Conservation (phyloP, 164 flowering plant species). For the Nymphaea colorata region DNA sequence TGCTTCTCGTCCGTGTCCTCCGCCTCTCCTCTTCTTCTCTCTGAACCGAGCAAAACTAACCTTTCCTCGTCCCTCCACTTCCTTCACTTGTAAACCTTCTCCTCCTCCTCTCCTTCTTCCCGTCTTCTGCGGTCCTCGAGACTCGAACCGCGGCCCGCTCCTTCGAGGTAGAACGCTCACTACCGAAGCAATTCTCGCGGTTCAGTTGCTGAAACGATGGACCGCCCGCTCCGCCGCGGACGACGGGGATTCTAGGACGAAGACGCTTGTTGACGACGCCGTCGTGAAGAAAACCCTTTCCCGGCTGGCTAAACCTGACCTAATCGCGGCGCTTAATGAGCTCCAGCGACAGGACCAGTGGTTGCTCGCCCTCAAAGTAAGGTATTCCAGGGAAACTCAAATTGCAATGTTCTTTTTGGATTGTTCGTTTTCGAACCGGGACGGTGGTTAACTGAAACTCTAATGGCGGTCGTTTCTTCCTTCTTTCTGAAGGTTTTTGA, state of each 20-base stretch:
- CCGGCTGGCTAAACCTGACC: constrained; percentile 74
- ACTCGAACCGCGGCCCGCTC: constrained; percentile 57
- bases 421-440: neutral
- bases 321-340: constrained; percentile 63
- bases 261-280: constrained; percentile 11
- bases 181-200: constrained; percentile 79
- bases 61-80: neutral
- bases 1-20: neutral
- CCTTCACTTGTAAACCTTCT: constrained; percentile 1
- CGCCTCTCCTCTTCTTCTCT: neutral
- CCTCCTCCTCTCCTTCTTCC: neutral
- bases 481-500: constrained; percentile 25
- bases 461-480: neutral
- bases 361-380: constrained; percentile 35
- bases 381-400: neutral
- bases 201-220: constrained; percentile 74
- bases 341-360: constrained; percentile 70
- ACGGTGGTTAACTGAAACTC: neutral
- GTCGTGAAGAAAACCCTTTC: constrained; percentile 27
- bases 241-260: neutral
- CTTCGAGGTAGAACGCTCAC: constrained; percentile 56
- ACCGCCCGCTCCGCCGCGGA: neutral
- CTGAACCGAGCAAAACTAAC: neutral
- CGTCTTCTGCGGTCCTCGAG: constrained; percentile 48
- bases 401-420: no score